Base-by-base conservation (phyloP, 1,139 yeast species). In the Lodderomyces oxycetoniae region DNA sequence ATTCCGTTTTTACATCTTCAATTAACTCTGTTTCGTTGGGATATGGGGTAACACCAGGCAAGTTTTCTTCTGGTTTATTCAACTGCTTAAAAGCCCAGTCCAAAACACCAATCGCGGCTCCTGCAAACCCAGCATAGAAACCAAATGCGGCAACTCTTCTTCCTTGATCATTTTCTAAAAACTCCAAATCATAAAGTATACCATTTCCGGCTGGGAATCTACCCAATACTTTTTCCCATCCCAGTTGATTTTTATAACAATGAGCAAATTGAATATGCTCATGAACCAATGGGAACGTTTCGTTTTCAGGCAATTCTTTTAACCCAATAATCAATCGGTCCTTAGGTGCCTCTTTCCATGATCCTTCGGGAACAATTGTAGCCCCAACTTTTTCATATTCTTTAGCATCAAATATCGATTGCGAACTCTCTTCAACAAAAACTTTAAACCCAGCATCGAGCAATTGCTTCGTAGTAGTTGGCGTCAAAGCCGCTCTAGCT, bases 141-240 rank as follows among this genome's bases (percentile, higher is more conserved):
- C 99, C 98, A 57, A 91, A 91, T 10, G 98, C 98, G 32, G 98
- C 99, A 26, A 93, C 99, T 64, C 98, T 83, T 70, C 97, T 84
- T 24, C 97, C 97, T 55, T 78, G 79, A 48, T 85, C 96, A 57
- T 91, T 87, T 59, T 86, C 94, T 56, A 93, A 71, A 57, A 91
- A 91, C 64, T 93, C 99, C 49, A 91, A 68, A 59, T 93, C 98
- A 58, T 91, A 91, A 46, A 91, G 74, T 8, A 77, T 73, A 48
- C 98, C 97, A 39, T 83, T 77, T 31, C 99, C 99, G 30, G 75
- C 80, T 37, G 94, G 94, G 70, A 88, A 91, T 60, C 98, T 77
- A 41, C 71, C 59, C 51, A 91, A 66, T 15, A 93, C 97, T 39
- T 86, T 86, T 61, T 87, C 67, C 98, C 99, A 91, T 34, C 99